Conservation (phyloP, 2,329 filamentous ascomycete genomes). For the Cercospora sojina region DNA sequence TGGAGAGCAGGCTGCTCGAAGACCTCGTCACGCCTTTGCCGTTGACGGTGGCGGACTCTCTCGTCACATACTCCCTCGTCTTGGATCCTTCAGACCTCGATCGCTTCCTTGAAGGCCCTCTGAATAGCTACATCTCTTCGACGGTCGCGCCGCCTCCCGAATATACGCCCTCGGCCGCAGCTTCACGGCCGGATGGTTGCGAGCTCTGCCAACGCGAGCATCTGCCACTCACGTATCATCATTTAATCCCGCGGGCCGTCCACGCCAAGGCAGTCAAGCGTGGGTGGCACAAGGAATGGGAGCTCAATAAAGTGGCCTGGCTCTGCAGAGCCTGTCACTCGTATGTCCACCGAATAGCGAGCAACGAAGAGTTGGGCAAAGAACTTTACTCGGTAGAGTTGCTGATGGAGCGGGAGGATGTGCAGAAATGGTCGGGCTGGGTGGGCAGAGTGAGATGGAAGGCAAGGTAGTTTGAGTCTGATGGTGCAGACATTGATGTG, state of each 20-base stretch:
- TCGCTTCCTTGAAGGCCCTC: constrained; percentile 61
- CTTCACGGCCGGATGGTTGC: constrained; percentile 59
- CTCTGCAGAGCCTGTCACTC: constrained; percentile 80
- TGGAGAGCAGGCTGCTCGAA: constrained; percentile 41
- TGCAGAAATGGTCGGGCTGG: constrained; percentile 70
- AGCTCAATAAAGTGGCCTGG: constrained; percentile 80
- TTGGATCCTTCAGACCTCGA: constrained; percentile 47
- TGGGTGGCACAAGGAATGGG: constrained; percentile 74
- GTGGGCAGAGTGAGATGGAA: constrained; percentile 74
- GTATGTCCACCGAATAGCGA: constrained; percentile 73
- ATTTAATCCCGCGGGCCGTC: constrained; percentile 75
- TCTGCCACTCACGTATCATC: constrained; percentile 78
- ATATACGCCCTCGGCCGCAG: constrained; percentile 46
- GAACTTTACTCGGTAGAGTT: constrained; percentile 71
- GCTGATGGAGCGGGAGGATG: constrained; percentile 68
- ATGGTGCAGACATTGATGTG: not conserved
- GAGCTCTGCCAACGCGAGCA: constrained; percentile 75
- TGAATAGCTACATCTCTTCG: constrained; percentile 62
- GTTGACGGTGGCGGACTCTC: constrained; percentile 62
- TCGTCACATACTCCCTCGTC: constrained; percentile 66
- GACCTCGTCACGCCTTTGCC: constrained; percentile 57
- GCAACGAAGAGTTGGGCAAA: constrained; percentile 74
- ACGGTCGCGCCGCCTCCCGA: constrained; percentile 63
- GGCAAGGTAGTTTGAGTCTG: constrained; percentile 42
- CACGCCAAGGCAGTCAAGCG: constrained; percentile 74